Base-by-base conservation (phyloP, 768 basidiomycete species). In the Wakefieldia striispora region DNA sequence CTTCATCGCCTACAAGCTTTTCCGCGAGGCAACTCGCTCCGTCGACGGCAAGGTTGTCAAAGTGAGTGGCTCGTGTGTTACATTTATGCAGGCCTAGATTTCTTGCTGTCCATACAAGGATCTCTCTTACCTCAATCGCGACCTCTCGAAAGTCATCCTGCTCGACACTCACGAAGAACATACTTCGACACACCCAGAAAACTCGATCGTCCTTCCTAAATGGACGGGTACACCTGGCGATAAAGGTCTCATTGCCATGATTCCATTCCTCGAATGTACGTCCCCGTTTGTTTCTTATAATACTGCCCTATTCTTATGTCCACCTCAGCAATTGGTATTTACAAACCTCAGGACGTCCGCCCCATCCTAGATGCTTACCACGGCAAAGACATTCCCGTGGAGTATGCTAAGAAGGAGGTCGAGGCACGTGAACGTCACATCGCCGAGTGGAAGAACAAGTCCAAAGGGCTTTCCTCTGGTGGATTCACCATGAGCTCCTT, bases 241-340 rank as follows among this genome's bases (percentile, higher is more conserved):
- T 65, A 81, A 75, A 55, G 91, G 89, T 0, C 81, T 98, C 35
- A 67, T 97, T 17, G 86, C 84, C n/a, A 79, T 97, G 77, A 94
- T 99, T 56, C 95, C 95, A 1, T 97, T 98, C 84, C 78, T 99
- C 4, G 97, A 98, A 74, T 93, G 93, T 76, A 60, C 46, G 77
- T 71, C 9, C n/a, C 6, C 24, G 19, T 42, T 14, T 52, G 7
- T 20, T 43, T 24, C 2, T 14, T 23, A 5, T 35, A 2, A 20
- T 14, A 2, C 16, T n/a, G 26, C 41, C 12, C 17, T 26, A 12
- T 47, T 23, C 29, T 47, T 35, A 55, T 21, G 0, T 17, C 29
- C 13, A 14, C 10, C 7, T 19, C 59, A 95, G 95, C 97, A 7
- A 86, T 99, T 51, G 95, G 84, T 1, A 95, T 98, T 57, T 94